A percentile compares a stretch with the other conserved stretches of the same genome.
phyloP scores from a whole-genome alignment of 352 stramenopile genomes.

The Pythium coloratum region DNA sequence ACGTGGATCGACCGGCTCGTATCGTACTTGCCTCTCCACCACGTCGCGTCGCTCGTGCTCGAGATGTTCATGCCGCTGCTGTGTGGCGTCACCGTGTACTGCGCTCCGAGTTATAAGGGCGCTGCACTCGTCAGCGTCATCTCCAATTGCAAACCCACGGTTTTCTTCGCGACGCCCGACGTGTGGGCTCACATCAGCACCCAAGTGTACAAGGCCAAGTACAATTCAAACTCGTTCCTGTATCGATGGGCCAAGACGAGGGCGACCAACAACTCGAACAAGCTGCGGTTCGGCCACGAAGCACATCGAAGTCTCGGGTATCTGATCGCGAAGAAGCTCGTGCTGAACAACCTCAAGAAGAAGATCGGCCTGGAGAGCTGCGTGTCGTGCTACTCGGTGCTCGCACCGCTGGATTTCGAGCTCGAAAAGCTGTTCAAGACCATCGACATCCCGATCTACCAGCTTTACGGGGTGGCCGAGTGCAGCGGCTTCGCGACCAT shows the following conservation, averaged over 20 bases:
- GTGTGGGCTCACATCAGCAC: constrained; percentile 69
- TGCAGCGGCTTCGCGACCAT: constrained; percentile 68
- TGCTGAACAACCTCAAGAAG: constrained; percentile 81
- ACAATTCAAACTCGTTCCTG: constrained; percentile 65
- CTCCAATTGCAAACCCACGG: constrained; percentile 49
- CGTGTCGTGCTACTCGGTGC: constrained; percentile 69
- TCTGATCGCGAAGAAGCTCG: constrained; percentile 74
- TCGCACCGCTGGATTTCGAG: constrained; percentile 78
- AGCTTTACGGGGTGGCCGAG: constrained; percentile 67
- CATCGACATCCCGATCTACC: constrained; percentile 81
- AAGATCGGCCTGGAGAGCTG: constrained; percentile 77
- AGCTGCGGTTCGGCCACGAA: constrained; percentile 58
- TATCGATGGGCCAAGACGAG: constrained; percentile 81
- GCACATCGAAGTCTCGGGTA: constrained; percentile 69
- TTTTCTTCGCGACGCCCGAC: constrained; percentile 79
- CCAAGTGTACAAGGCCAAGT: constrained; percentile 73
- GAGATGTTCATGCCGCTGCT: constrained; percentile 76
- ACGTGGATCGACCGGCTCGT: constrained; percentile 52
- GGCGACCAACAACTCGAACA: constrained; percentile 77
- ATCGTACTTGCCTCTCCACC: constrained; percentile 68
- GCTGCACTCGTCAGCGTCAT: constrained; percentile 55
- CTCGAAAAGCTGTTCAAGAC: constrained; percentile 82
- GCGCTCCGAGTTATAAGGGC: constrained; percentile 42
- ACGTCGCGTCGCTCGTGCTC: constrained; percentile 67
- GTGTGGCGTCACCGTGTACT: constrained; percentile 60